Conservation (phyloP, 495 filamentous ascomycete genomes). For the Staphylotrichum tortipilum region DNA sequence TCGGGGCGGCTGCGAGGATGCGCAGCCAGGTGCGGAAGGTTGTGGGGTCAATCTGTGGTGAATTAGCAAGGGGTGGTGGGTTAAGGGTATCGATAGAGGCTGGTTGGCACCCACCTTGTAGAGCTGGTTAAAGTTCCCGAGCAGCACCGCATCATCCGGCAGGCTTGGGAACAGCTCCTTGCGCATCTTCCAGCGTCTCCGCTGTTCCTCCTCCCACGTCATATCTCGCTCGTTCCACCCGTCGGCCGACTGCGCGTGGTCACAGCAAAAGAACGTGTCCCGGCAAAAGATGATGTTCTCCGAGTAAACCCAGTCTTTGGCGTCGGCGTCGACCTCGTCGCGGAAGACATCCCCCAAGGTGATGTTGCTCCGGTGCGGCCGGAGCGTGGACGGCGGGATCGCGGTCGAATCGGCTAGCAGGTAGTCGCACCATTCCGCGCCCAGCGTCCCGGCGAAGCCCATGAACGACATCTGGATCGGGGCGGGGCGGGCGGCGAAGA, state of each 20-base stretch:
- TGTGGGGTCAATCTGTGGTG: conserved; percentile 80
- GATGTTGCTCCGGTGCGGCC: conserved; percentile 66
- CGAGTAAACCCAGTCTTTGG: conserved; percentile 81
- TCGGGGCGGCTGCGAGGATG: conserved; percentile 77
- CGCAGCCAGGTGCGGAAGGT: conserved; percentile 96
- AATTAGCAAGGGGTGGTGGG: neutral
- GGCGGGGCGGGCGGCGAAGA: conserved; percentile 90
- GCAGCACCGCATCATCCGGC: conserved; percentile 75
- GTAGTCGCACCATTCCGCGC: conserved; percentile 98
- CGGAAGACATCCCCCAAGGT: conserved; percentile 60
- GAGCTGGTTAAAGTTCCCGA: conserved; percentile 97
- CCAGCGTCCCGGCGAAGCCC: conserved; percentile 94
- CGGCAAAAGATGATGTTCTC: conserved; percentile 93
- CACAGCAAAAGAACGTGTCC: conserved; percentile 98
- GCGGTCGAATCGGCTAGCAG: conserved; percentile 84
- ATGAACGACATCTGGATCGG: conserved; percentile 99
- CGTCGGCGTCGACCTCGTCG: conserved; percentile 58
- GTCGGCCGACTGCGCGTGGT: conserved; percentile 88
- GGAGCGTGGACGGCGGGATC: conserved; percentile 72
- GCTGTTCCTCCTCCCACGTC: conserved; percentile 80
- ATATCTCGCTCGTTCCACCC: conserved; percentile 55
- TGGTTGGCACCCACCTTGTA: conserved; percentile 68
- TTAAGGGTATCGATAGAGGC: neutral
- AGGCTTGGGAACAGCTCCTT: conserved; percentile 87
- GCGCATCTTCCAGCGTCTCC: conserved; percentile 82